Evolutionary conservation across 2,329 filamentous ascomycete species (phyloP), one percentile per base, ranked within the genome.

Genomic region (Talaromyces marneffei): DNA sequence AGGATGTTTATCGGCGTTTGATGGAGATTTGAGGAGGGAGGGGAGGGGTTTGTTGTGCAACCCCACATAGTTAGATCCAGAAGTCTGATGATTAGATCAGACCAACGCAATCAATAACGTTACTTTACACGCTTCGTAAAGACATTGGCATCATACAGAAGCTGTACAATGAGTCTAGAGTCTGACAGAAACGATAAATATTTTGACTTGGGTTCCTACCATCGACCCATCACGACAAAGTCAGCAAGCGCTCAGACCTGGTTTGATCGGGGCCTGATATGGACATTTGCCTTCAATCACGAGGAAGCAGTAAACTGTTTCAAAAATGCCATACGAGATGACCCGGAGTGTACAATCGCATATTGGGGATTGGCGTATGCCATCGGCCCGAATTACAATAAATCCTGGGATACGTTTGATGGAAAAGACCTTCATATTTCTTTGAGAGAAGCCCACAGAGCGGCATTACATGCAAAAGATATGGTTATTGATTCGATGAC

Each of bases 261-360:
- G 89, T 91, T 90, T 70, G 79, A 88, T 69, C 84, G 87, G 2
- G 89, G 87, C 2, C 75, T 92, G n/a, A 78, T 86, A 23, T 92
- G 89, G 89, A 82, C 80, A 46, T 92, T 88, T 71, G 87, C 79
- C 23, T 92, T 92, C 77, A 91, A 92, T 69, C 88, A 91, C 68
- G 86, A 88, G 65, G 89, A 91, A 71, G 83, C 87, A 0, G 81
- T 80, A 76, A 18, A 60, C 35, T 82, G 80, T 65, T 82, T 82
- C 57, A 70, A 77, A 55, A 70, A 72, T 25, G 78, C 78, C 2
- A 75, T 78, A 16, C 62, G 65, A 1, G 69, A 75, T 53, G 80
- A 83, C 62, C 67, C 74, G 0, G 53, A 68, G 2, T 81, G 77
- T 62, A 73, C 74, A 1, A 78, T 82, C 71, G 78, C 75, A 2